A percentile compares a stretch with the other conserved stretches of the same genome.
Conservation (phyloP, 352 stramenopile species). For the Globisporangium uncinulatum region DNA sequence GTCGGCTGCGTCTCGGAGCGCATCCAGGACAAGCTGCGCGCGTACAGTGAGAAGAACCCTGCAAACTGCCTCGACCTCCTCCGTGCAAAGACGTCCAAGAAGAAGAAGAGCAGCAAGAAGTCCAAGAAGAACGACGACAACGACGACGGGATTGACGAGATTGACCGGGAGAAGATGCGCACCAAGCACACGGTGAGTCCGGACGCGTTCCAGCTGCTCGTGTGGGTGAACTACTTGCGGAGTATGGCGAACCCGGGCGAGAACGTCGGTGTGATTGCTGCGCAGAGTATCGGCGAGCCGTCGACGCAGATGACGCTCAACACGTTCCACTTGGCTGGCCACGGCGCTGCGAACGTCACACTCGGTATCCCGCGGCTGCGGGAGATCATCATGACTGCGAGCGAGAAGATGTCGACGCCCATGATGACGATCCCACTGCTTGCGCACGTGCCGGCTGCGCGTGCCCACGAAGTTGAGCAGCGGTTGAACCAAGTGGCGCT, state of each 20-base stretch:
- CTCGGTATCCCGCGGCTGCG: conserved; percentile 98
- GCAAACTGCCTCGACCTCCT: conserved; percentile 53
- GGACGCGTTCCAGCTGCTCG: conserved; percentile 88
- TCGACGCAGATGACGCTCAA: conserved; percentile 99
- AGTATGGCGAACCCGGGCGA: conserved; percentile 96
- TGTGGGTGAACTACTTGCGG: conserved; percentile 98
- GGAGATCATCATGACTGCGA: conserved; percentile 99
- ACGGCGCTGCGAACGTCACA: conserved; percentile 99
- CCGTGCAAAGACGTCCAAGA: conserved; percentile 34
- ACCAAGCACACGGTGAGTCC: conserved; percentile 68
- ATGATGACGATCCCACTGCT: conserved; percentile 98
- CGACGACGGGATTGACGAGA: conserved; percentile 22
- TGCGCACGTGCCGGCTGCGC: conserved; percentile 33
- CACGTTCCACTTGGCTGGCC: conserved; percentile 99
- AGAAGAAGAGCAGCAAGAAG: conserved; percentile 80
- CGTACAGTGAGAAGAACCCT: conserved; percentile 79
- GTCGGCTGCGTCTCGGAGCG: conserved; percentile 85
- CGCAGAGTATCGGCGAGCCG: conserved; percentile 99
- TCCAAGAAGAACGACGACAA: conserved; percentile 21
- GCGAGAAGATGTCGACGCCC: conserved; percentile 95
- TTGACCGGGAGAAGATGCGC: conserved; percentile 72
- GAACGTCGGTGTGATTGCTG: conserved; percentile 97
- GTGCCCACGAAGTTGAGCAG: conserved; percentile 77
- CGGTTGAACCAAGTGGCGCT: conserved; percentile 92
- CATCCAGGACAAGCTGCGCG: conserved; percentile 72